Percentiles rank a stretch among this genome's conserved stretches.
Evolutionary conservation across 352 stramenopile genomes (phyloP).

Genomic region (Phytophthora crassamura): DNA sequence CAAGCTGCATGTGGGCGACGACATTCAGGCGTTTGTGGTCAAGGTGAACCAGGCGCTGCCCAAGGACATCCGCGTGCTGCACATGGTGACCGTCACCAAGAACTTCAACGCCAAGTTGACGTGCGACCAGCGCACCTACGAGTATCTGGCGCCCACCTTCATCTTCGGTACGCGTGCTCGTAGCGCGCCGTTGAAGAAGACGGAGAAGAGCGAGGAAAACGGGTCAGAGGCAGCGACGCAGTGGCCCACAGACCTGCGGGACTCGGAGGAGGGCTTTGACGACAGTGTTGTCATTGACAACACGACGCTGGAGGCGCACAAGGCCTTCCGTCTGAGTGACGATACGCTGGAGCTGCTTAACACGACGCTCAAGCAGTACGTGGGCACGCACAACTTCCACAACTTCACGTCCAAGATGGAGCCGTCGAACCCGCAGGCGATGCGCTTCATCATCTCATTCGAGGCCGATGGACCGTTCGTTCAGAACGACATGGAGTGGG

Average conservation of each 20-base stretch:
- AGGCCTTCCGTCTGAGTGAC: slow-evolving; percentile 73
- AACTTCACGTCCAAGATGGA: slow-evolving; percentile 96
- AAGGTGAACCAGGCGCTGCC: slow-evolving; percentile 82
- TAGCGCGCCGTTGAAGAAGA: not conserved
- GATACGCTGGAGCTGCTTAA: slow-evolving; percentile 61
- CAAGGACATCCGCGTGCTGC: slow-evolving; percentile 81
- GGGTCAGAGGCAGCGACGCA: slow-evolving; percentile 12
- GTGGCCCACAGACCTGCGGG: slow-evolving; percentile 46
- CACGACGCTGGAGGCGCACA: slow-evolving; percentile 69
- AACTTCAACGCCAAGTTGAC: slow-evolving; percentile 92
- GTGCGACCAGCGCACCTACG: slow-evolving; percentile 91
- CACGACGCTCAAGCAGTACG: slow-evolving; percentile 65
- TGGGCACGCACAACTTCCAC: slow-evolving; percentile 95
- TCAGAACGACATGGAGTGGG: slow-evolving; percentile 94
- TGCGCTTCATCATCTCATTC: slow-evolving; percentile 95
- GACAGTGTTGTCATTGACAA: slow-evolving; percentile 60
- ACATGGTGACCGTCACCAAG: slow-evolving; percentile 89
- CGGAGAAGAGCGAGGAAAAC: slow-evolving; percentile 10
- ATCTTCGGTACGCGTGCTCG: slow-evolving; percentile 68
- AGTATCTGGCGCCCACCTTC: slow-evolving; percentile 92
- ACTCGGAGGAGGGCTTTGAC: slow-evolving; percentile 51
- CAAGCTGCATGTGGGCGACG: slow-evolving; percentile 87
- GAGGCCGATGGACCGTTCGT: slow-evolving; percentile 76
- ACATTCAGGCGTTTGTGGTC: slow-evolving; percentile 66
- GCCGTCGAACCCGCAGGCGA: slow-evolving; percentile 78